phyloP scores from a whole-genome alignment of 31 red algal genomes.

The Odonthalia washingtoniensis region DNA sequence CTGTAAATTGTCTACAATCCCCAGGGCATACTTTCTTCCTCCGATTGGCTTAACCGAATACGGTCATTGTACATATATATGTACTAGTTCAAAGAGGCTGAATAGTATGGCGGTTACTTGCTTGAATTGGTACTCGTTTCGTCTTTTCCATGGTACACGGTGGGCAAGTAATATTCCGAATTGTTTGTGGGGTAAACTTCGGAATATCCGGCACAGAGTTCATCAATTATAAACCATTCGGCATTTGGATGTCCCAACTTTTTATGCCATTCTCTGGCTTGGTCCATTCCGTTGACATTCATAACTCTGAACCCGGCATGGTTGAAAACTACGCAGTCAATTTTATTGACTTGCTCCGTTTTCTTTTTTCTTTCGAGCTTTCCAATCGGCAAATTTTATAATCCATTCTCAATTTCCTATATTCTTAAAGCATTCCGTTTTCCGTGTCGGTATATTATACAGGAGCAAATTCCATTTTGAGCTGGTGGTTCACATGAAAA shows the following conservation, averaged over 20 bases:
- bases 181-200: neutral
- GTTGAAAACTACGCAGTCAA: neutral
- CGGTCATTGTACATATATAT: neutral
- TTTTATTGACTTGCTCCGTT: neutral
- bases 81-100: neutral
- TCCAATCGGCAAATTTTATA: neutral
- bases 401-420: constrained; percentile 5
- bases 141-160: neutral
- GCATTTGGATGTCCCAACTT: neutral
- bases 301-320: neutral
- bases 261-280: neutral
- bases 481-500: constrained; percentile 34
- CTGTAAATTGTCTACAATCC: constrained; percentile 4
- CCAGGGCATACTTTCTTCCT: neutral
- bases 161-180: neutral
- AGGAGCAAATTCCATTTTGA: constrained; percentile 2
- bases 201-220: neutral
- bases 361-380: neutral
- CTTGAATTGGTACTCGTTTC: neutral
- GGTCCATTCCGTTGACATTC: constrained; percentile 16
- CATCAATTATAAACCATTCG: neutral
- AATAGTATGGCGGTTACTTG: neutral
- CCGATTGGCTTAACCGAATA: neutral
- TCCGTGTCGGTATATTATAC: neutral
- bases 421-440: neutral